Base-by-base conservation (phyloP, 768 basidiomycete species). In the Gloeophyllum trabeum region DNA sequence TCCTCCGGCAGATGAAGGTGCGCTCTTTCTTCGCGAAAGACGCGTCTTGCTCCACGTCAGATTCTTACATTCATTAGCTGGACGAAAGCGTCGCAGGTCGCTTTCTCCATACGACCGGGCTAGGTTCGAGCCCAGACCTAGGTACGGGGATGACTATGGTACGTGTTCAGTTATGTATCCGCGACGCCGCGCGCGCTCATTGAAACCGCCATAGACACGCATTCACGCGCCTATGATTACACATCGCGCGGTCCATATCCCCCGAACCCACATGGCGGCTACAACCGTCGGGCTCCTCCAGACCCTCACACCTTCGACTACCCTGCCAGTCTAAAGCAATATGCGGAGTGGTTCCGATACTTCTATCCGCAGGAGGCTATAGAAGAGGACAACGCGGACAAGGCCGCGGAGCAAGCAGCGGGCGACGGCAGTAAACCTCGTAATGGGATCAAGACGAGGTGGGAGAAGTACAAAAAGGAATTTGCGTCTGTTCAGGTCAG, bases 381-480 rank as follows among this genome's bases (percentile, higher is more conserved):
- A 5, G 84, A 89, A 47, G 89, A 91, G 61, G 88, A 92, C 54
- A 79, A 69, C 40, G 76, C 79, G 37, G 87, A 88, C 65, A 87
- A 87, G 54, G 81, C 77, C 39, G 84, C 85, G 12, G 86, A 89
- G 51, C 79, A 80, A 57, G 81, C 86, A 57, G 84, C 85, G 5
- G 84, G 77, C 14, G 81, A 88, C 53, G 85, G 84, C 26, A 71
- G 79, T 21, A 87, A 85, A 58, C 86, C 87, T 34, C 77, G 86
- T 32, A 85, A 86, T 48, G 86, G 85, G 41, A 89, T 89, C 61
- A 80, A 77, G 60, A 60, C 73, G 46, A 76, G 78, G 39, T 96
- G 91, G 81, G 90, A 94, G 61, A 88, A 87, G 55, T 94, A 96
- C 59, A 89, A 91, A 64, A 92, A 91, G 62, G 82, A 86, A 41